Evolutionary conservation across 345 rosid genomes (phyloP), one percentile per base, ranked within the genome.

Genomic region (Salix suchowensis): DNA sequence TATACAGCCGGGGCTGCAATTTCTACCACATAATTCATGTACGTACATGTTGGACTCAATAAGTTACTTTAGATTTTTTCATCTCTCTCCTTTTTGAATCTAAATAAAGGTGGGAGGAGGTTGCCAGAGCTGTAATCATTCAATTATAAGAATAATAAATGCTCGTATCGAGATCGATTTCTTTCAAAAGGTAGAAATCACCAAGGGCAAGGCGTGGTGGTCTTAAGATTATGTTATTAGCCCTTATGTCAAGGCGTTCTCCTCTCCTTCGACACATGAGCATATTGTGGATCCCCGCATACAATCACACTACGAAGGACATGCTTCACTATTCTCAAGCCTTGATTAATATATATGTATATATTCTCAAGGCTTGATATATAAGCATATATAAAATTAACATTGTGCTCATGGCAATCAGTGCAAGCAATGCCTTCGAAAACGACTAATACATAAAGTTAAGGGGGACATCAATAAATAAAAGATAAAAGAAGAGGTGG

Each of bases 261-360:
- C 66, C 61, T 32, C 82, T 77, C 69, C 71, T 40, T 48, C 2
- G 61, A 72, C 79, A 78, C 79, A 85, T 81, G 88, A 55, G 71
- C 80, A 77, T 75, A 30, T 30, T 30, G 76, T 81, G 85, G 82
- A 74, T 80, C 77, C 74, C 77, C 80, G 50, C 70, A 21, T 11
- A 23, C 19, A 42, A 7, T 30, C 44, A 30, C 36, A 48, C 72
- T 9, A 36, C 30, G 26, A 44, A 67, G 74, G 60, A n/a, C 74
- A 58, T 19, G 37, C 46, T 46, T 81, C 55, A 73, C 70, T 28
- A 42, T 23, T 44, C 58, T 71, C 46, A 65, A 65, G 60, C 58
- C 6, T 55, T 24, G 40, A 19, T 71, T 21, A 40, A 15, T 50
- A 30, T 30, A 30, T 30, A 2, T 30, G 2, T 2, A 32, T 32